A percentile compares a stretch with the other conserved stretches of the same genome.
These are phyloP conservation scores for Neofusicoccum kwambonambiense DNA, from an alignment of 2,329 filamentous ascomycete species.

Conservation along the genomic window DNA sequence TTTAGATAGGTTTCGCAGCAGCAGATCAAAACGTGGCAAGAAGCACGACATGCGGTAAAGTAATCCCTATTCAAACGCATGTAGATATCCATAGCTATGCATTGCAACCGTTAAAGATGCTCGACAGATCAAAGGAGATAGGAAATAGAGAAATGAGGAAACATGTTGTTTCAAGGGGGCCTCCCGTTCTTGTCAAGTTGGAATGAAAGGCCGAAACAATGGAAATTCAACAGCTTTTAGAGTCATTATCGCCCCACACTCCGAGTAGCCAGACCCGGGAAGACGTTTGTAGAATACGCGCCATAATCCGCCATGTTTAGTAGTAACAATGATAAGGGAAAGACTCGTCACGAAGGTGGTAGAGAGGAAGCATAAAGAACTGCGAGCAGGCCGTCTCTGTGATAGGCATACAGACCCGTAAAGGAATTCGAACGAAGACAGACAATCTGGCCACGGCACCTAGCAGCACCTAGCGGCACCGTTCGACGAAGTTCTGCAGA, in stretches of 20 bases:
- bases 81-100: conserved; percentile 9
- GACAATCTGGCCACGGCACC: no score
- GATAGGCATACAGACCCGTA: neutral
- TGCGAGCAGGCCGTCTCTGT: neutral
- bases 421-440: neutral
- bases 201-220: neutral
- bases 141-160: neutral
- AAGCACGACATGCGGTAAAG: conserved; percentile 1
- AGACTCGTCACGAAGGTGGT: no score
- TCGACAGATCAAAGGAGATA: neutral
- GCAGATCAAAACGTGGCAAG: conserved; percentile 13
- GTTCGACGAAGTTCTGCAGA: neutral
- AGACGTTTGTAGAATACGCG: neutral
- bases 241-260: neutral
- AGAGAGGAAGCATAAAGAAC: neutral
- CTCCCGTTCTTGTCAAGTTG: neutral
- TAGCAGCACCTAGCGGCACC: neutral
- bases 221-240: neutral
- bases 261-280: conserved; percentile 1
- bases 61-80: conserved; percentile 1
- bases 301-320: neutral
- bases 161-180: neutral
- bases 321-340: neutral
- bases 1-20: conserved; percentile 9
- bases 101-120: neutral